Percentiles rank a stretch among this genome's conserved stretches.
Evolutionary conservation across 257 asterid genomes (phyloP).

Genomic region (Gardenia jasminoides): DNA sequence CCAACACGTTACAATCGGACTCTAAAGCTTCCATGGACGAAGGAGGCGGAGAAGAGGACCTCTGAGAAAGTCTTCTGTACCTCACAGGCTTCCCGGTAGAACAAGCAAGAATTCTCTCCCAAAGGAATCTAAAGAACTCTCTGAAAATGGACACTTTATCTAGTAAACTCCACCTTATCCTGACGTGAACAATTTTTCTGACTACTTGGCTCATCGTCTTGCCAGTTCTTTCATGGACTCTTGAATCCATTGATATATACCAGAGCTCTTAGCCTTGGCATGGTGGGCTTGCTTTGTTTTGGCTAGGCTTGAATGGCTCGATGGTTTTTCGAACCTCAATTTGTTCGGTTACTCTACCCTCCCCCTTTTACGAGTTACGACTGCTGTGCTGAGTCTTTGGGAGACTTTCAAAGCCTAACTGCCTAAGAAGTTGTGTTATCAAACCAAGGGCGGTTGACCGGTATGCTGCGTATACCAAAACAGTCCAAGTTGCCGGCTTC

Average conservation of each 20-base stretch:
- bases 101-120: conserved; percentile 64
- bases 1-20: conserved; percentile 14
- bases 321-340: neutral
- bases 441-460: conserved; percentile 30
- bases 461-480: conserved; percentile 13
- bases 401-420: neutral
- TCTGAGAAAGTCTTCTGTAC: conserved; percentile 48
- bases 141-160: conserved; percentile 50
- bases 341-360: neutral
- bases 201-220: conserved; percentile 61
- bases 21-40: conserved; percentile 13
- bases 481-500: conserved; percentile 53
- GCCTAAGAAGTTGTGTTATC: conserved; percentile 6
- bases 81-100: conserved; percentile 46
- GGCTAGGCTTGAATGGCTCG: neutral
- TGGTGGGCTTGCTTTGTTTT: conserved; percentile 5
- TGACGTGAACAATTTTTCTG: conserved; percentile 60
- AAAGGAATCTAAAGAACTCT: conserved; percentile 49
- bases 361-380: neutral
- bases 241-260: conserved; percentile 27
- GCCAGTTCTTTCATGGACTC: conserved; percentile 40
- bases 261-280: conserved; percentile 18
- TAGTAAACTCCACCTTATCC: conserved; percentile 57
- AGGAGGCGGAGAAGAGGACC: conserved; percentile 18
- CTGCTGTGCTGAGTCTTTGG: neutral